Evolutionary conservation across 257 asterid genomes (phyloP).

Genomic region (Avicennia marina): DNA sequence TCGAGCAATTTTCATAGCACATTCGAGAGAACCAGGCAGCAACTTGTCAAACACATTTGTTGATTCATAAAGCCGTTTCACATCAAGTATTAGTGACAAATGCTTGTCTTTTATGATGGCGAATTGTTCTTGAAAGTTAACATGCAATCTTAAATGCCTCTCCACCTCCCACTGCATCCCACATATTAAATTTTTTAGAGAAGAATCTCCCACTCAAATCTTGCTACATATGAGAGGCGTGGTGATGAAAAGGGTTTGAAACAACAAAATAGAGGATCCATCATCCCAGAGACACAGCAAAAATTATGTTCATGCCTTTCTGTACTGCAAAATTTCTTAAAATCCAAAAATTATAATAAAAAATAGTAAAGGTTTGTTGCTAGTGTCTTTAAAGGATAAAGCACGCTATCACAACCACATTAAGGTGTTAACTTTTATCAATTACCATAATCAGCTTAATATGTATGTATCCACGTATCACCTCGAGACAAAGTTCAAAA

Average conservation of each 20-base stretch:
- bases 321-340: not conserved
- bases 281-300: no score
- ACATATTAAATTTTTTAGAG: not conserved
- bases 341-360: not conserved
- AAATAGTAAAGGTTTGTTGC: not conserved
- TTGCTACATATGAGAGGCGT: not conserved
- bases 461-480: no score
- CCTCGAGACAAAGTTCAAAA: not conserved
- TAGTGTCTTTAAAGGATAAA: not conserved
- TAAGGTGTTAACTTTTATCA: not conserved
- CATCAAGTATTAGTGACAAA: slow-evolving; percentile 10
- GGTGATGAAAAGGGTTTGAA: not conserved
- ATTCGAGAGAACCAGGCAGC: slow-evolving; percentile 18
- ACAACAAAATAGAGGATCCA: not conserved
- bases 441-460: no score
- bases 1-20: slow-evolving; percentile 42
- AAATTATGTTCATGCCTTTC: not conserved
- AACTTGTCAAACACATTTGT: slow-evolving; percentile 13
- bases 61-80: slow-evolving; percentile 13
- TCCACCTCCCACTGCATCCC: not conserved
- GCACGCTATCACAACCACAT: not conserved
- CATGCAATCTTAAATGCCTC: not conserved
- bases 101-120: not conserved
- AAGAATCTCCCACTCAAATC: not conserved
- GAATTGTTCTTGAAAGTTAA: slow-evolving; percentile 5